These are phyloP conservation scores for Fusarium marasasianum DNA, from an alignment of 2,329 filamentous ascomycete species.

Conservation along the genomic window DNA sequence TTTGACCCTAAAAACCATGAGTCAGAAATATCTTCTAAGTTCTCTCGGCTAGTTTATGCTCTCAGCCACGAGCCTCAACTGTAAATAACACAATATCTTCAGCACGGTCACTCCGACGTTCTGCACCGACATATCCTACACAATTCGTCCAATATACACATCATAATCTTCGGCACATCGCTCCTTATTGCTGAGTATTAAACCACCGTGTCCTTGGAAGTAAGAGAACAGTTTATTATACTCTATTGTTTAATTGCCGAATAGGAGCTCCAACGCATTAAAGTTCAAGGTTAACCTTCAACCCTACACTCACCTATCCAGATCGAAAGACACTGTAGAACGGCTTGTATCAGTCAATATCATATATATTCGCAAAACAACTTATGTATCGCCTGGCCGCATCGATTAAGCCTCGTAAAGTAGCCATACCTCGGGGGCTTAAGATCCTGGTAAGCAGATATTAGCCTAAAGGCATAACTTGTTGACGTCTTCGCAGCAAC, in stretches of 20 bases:
- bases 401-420: rapidly evolving
- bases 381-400: rapidly evolving
- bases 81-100: too few relatives aligned
- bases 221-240: too few relatives aligned
- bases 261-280: neutral
- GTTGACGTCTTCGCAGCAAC: neutral
- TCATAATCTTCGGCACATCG: neutral
- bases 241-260: rapidly evolving
- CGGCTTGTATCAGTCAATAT: neutral
- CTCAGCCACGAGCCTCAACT: too few relatives aligned
- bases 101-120: rapidly evolving
- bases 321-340: too few relatives aligned
- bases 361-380: rapidly evolving
- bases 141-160: neutral
- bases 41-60: too few relatives aligned
- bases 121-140: neutral
- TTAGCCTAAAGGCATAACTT: neutral
- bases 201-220: neutral
- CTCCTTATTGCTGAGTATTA: neutral
- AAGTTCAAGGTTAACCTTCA: neutral
- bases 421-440: rapidly evolving
- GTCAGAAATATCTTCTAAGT: neutral
- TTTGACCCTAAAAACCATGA: neutral
- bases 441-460: too few relatives aligned
- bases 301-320: too few relatives aligned